Evolutionary conservation across 768 basidiomycete species (phyloP).

Genomic region (Trametes villosa): DNA sequence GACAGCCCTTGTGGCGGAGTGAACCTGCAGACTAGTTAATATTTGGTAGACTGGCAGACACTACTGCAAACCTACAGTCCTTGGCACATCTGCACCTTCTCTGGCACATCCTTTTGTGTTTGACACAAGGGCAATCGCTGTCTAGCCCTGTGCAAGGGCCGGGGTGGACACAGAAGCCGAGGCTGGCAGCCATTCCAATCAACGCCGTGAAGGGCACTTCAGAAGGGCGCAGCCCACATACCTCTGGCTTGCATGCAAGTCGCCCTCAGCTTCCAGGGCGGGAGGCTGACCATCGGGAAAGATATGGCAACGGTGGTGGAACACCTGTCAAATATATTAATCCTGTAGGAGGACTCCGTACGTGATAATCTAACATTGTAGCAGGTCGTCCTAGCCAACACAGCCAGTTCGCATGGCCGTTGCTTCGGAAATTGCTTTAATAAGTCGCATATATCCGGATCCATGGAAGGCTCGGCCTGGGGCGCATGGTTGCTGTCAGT

Average conservation of each 20-base stretch:
- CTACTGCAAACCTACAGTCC: background rate
- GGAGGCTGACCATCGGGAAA: slow-evolving; percentile 1
- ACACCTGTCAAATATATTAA: slow-evolving; percentile 3
- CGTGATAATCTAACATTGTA: slow-evolving; percentile 41
- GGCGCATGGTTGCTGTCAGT: background rate
- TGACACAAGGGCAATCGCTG: background rate
- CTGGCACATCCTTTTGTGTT: background rate
- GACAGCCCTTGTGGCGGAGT: too few relatives aligned
- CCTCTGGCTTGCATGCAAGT: background rate
- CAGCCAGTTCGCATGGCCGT: slow-evolving; percentile 53
- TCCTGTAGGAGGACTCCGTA: background rate
- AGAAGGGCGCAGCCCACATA: background rate
- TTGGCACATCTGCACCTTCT: slow-evolving; percentile 4
- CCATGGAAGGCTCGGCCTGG: background rate
- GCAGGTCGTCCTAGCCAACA: slow-evolving; percentile 52
- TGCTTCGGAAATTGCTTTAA: slow-evolving; percentile 50
- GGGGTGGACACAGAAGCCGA: background rate
- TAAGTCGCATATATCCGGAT: slow-evolving; percentile 31
- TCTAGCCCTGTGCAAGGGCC: background rate
- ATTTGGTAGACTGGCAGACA: background rate
- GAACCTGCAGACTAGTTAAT: too few relatives aligned
- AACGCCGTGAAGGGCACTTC: too few relatives aligned
- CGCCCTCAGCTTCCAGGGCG: background rate
- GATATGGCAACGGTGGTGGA: slow-evolving; percentile 4
- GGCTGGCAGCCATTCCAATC: background rate